A percentile compares a stretch with the other conserved stretches of the same genome.
phyloP scores from a whole-genome alignment of 192 early-diverging fungal genomes.

The Coemansia aciculifera region DNA sequence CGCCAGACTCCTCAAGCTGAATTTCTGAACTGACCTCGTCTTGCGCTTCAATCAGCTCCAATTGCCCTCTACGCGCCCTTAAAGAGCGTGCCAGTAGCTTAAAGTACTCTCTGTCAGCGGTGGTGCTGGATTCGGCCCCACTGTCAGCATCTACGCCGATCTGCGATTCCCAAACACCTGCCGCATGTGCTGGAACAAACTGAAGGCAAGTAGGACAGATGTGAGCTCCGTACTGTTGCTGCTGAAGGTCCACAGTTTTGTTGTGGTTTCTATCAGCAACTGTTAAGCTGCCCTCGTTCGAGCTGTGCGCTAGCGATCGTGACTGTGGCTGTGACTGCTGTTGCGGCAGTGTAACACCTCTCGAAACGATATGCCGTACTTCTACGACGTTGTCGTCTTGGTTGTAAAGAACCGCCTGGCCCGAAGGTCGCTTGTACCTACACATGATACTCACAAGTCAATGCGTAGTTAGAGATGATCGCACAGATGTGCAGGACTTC shows the following conservation, averaged over 20 bases:
- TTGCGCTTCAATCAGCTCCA: slow-evolving; percentile 15
- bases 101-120: slow-evolving; percentile 45
- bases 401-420: slow-evolving; percentile 70
- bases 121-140: slow-evolving; percentile 2
- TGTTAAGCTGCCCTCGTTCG: slow-evolving; percentile 11
- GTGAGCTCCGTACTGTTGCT: slow-evolving; percentile 6
- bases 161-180: slow-evolving; percentile 12
- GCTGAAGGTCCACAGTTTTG: neutral
- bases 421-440: slow-evolving; percentile 37
- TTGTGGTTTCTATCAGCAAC: neutral
- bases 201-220: slow-evolving; percentile 35
- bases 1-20: neutral
- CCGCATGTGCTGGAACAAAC: slow-evolving; percentile 13
- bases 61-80: slow-evolving; percentile 7
- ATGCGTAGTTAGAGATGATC: neutral
- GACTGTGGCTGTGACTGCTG: neutral
- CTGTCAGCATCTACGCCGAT: slow-evolving; percentile 5
- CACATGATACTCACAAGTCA: neutral
- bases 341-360: neutral
- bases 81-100: slow-evolving; percentile 35
- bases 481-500: neutral
- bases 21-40: neutral
- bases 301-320: neutral
- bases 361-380: slow-evolving; percentile 41
- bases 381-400: slow-evolving; percentile 57